Base-by-base conservation (phyloP, 1,284 basidiomycete species). In the Pulchroboletus neoregius region DNA sequence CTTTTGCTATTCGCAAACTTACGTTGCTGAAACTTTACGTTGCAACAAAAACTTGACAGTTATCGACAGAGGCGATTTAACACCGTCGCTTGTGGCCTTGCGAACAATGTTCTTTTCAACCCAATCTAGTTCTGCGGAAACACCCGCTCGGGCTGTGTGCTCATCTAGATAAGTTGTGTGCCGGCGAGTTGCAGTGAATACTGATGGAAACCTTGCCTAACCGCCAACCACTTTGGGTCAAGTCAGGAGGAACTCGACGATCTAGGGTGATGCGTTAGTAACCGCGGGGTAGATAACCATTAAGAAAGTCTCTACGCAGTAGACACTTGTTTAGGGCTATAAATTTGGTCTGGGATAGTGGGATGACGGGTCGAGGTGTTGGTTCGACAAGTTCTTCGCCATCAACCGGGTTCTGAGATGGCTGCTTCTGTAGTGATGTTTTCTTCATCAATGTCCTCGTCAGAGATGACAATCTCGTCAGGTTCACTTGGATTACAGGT, bases 191-290 rank as follows among this genome's bases (percentile, higher is more conserved):
- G 72, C 70, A 1, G 87, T 84, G 51, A 98, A 68, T 79, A 86
- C 0, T 84, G 81, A 55, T 95, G 83, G 56, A 94, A 85, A 0
- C 90, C 92, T 5, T 89, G 85, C 0, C 84, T 85, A 62, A 98
- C 93, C 0, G 94, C 94, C 18, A 99, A 80, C 96, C 95, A 99
- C 65, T 92, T 79, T 3, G 85, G 84, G 62, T 96, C 91, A 97
- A 1, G 75, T 72, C 24, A 87, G 54, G 1, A 62, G 71, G 28
- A 91, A 68, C 44, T 94, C 86, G 37, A 93, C 65, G 38, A 93
- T 79, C 90, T 93, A 18, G 9, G 26, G 18, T 37, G 37, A 42
- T 32, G 30, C 3, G 3, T 54, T 12, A 54, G 41, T 45, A 30
- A 37, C 12, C 12, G 10, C 16, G 15, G 18, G 41, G 24, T 22